Evolutionary conservation across 495 filamentous ascomycete species (phyloP).

Genomic region (Astrothelium macrocarpum): DNA sequence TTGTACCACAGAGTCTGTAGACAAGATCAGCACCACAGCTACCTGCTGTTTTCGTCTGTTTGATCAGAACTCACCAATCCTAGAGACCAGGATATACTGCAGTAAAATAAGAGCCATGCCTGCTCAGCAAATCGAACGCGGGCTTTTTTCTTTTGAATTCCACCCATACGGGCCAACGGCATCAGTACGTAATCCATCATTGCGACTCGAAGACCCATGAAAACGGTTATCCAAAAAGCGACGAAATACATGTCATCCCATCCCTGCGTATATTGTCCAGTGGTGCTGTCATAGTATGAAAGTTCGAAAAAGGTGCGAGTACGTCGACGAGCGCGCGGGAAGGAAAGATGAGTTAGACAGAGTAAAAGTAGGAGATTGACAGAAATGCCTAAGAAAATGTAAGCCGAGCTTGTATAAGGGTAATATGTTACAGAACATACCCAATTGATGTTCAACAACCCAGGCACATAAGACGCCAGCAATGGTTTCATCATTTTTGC

Average conservation of each 20-base stretch:
- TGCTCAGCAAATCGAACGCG: constrained; percentile 82
- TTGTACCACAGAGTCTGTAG: constrained; percentile 67
- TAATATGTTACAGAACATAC: constrained; percentile 11
- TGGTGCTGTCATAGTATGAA: constrained; percentile 63
- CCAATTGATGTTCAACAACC: constrained; percentile 27
- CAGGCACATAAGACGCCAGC: constrained; percentile 16
- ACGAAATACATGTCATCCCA: constrained; percentile 74
- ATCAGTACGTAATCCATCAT: constrained; percentile 77
- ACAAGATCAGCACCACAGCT: not conserved
- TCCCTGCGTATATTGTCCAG: constrained; percentile 62
- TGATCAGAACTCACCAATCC: constrained; percentile 35
- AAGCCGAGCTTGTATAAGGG: too few relatives aligned
- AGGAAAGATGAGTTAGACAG: constrained; percentile 63
- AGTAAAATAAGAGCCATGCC: constrained; percentile 80
- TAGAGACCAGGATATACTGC: constrained; percentile 63
- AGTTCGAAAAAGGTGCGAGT: constrained; percentile 79
- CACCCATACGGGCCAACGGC: constrained; percentile 58
- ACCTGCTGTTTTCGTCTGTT: not conserved
- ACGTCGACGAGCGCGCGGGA: constrained; percentile 66
- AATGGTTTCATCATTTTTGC: constrained; percentile 20
- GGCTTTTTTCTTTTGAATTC: constrained; percentile 63
- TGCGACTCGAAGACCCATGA: constrained; percentile 77
- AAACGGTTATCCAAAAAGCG: constrained; percentile 65
- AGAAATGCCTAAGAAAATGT: constrained; percentile 51
- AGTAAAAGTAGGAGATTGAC: constrained; percentile 70